A percentile compares a stretch with the other conserved stretches of the same genome.
Conservation (phyloP, 805 yeast genomes). For the Ogataea parapolymorpha region DNA sequence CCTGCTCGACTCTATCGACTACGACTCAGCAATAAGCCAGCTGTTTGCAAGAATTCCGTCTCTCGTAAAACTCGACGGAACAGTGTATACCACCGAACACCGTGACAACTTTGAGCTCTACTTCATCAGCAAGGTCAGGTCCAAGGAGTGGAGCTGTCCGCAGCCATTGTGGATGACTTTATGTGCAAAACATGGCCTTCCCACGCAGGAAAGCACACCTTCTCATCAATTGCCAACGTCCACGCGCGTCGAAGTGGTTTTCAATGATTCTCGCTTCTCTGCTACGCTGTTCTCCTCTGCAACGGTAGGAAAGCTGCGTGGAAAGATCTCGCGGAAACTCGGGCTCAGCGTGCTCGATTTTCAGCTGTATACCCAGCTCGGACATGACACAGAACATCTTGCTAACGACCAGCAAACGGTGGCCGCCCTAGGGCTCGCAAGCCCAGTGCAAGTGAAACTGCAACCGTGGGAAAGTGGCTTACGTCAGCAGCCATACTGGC, state of each 20-base stretch:
- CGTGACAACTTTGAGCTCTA: slow-evolving; percentile 66
- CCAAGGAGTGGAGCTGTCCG: slow-evolving; percentile 26
- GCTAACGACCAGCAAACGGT: slow-evolving; percentile 22
- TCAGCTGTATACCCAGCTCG: slow-evolving; percentile 21
- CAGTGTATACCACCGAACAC: slow-evolving; percentile 42
- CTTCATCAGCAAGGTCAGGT: slow-evolving; percentile 51
- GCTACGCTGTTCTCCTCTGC: slow-evolving; percentile 31
- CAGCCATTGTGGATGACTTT: slow-evolving; percentile 42
- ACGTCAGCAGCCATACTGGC: slow-evolving; percentile 3
- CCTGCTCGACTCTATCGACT: slow-evolving; percentile 30
- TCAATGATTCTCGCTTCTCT: slow-evolving; percentile 10
- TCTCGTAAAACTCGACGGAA: slow-evolving; percentile 55
- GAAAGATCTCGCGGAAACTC: slow-evolving; percentile 28
- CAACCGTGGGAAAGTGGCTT: slow-evolving; percentile 6
- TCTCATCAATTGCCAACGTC: background rate
- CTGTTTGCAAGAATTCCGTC: slow-evolving; percentile 25
- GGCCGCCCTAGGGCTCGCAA: slow-evolving; percentile 5
- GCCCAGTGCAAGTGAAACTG: slow-evolving; percentile 2
- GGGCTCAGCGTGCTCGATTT: slow-evolving; percentile 23
- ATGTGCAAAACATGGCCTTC: slow-evolving; percentile 32
- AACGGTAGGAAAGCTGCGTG: slow-evolving; percentile 36
- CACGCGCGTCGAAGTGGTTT: background rate
- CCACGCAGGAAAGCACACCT: background rate
- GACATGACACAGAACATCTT: slow-evolving; percentile 11
- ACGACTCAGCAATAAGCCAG: slow-evolving; percentile 19